phyloP scores from a whole-genome alignment of 164 flowering plant species.

The Tetracentron sinense region DNA sequence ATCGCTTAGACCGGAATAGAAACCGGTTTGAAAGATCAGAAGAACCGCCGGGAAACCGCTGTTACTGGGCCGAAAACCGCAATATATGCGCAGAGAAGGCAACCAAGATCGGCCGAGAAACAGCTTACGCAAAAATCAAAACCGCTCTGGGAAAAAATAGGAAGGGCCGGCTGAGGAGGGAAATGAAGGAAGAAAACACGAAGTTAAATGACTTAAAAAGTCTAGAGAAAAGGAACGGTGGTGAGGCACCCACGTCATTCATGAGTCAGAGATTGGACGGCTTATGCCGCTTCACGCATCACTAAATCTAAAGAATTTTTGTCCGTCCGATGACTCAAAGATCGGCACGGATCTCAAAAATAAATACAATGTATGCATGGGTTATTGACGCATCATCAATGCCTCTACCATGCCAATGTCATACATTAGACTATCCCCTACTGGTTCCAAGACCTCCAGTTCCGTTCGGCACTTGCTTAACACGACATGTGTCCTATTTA shows the following conservation, averaged over 20 bases:
- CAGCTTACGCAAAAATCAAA: background rate
- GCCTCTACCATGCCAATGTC: too few species aligned
- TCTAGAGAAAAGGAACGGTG: slow-evolving; percentile 17
- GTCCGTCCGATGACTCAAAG: too few species aligned
- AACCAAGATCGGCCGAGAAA: background rate
- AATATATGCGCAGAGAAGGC: background rate
- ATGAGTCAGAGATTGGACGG: slow-evolving; percentile 12
- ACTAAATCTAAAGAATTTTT: too few species aligned
- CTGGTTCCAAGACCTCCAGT: too few species aligned
- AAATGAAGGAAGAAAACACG: background rate
- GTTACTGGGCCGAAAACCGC: background rate
- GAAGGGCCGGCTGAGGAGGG: background rate
- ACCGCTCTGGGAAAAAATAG: background rate
- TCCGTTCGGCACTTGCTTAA: too few species aligned
- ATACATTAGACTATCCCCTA: too few species aligned
- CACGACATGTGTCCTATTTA: too few species aligned
- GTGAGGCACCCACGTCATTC: slow-evolving; percentile 21
- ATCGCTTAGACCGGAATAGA: background rate
- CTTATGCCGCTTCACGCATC: slow-evolving; percentile 1
- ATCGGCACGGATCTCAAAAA: too few species aligned
- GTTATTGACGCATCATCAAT: too few species aligned
- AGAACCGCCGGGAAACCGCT: slow-evolving; percentile 1
- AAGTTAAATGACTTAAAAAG: background rate
- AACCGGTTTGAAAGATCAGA: background rate
- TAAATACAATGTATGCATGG: too few species aligned